Conservation (phyloP, 225 moss, liverwort and hornwort genomes). For the Climacium dendroides region DNA sequence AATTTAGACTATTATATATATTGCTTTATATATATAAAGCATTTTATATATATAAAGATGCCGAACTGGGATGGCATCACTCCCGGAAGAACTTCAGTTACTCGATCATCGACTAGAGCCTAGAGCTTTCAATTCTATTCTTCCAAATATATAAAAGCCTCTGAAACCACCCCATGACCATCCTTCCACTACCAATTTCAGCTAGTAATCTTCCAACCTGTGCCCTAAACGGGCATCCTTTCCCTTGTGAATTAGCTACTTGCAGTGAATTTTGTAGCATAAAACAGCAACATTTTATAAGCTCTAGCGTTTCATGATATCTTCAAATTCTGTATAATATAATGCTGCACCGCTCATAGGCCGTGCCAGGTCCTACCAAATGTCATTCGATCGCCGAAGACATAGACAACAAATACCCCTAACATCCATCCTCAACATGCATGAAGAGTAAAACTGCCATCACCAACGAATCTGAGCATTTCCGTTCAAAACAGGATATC, state of each 20-base stretch:
- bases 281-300: neutral
- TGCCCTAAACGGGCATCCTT: neutral
- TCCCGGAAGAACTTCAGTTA: too few species aligned
- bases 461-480: neutral
- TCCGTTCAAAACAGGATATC: neutral
- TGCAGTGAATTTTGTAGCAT: neutral
- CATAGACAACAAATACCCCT: neutral
- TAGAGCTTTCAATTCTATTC: neutral
- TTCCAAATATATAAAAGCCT: neutral
- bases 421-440: too few species aligned
- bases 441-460: neutral
- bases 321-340: neutral
- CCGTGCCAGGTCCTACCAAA: neutral
- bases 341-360: neutral
- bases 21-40: too few species aligned
- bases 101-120: too few species aligned
- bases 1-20: too few species aligned
- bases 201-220: neutral
- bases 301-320: neutral
- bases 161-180: neutral
- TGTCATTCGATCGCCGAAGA: neutral
- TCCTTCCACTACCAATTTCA: neutral
- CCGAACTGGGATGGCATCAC: too few species aligned
- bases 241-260: neutral
- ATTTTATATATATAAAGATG: too few species aligned